A percentile compares a stretch with the other conserved stretches of the same genome.
Evolutionary conservation across 768 basidiomycete species (phyloP).

Genomic region (Strobilomyces dryophilus): DNA sequence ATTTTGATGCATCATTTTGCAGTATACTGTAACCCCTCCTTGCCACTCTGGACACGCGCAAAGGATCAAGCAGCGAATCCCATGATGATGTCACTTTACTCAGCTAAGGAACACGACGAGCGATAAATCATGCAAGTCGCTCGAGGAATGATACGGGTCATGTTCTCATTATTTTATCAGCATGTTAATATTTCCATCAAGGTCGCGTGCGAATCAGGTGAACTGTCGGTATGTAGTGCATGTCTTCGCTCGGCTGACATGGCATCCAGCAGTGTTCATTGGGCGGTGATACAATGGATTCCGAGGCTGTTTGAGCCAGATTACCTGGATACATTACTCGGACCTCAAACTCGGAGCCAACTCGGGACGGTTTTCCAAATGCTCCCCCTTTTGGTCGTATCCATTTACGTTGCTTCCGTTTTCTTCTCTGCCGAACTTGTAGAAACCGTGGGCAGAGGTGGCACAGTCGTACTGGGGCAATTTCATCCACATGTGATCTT

Average conservation of each 20-base stretch:
- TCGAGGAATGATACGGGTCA: neutral
- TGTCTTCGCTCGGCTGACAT: neutral
- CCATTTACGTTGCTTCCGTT: neutral
- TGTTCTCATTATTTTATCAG: constrained; percentile 3
- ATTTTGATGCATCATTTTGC: neutral
- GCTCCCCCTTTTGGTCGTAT: neutral
- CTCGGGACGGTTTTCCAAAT: neutral
- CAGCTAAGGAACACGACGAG: neutral
- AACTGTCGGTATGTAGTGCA: neutral
- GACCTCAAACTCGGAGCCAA: neutral
- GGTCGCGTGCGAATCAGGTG: constrained; percentile 53
- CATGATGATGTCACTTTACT: constrained; percentile 7
- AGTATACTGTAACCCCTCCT: constrained; percentile 64
- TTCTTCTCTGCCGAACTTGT: neutral
- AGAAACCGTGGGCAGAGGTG: neutral
- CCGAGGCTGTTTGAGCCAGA: constrained; percentile 4
- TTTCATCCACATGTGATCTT: neutral
- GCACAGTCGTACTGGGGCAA: neutral
- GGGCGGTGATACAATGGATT: neutral
- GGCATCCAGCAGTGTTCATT: neutral
- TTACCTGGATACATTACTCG: neutral
- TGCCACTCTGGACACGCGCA: constrained; percentile 54
- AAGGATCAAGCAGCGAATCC: constrained; percentile 31
- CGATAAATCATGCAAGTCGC: neutral
- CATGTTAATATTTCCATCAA: constrained; percentile 55